Base-by-base conservation (phyloP, 371 early-diverging fungal species). In the Choanephora cucurbitarum region DNA sequence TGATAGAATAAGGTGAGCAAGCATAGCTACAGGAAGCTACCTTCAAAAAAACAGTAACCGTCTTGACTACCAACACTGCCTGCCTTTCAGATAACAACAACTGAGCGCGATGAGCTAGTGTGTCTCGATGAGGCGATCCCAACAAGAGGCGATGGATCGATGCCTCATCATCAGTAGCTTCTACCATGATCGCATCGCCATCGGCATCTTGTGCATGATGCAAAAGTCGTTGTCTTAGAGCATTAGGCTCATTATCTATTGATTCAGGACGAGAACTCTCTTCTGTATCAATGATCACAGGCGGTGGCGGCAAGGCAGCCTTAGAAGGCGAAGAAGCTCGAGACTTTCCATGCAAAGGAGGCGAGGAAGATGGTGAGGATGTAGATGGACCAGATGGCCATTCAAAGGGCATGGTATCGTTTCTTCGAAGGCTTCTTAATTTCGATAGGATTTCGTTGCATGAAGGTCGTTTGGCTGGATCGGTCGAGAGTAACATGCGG, bases 391-490 rank as follows among this genome's bases (percentile, higher is more conserved):
- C 40, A 11, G 32, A 45, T 37, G 6, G 18, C 17, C 17, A 17
- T 13, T 45, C 14, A 21, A 43, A 41, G 24, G 46, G 11, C 42
- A 44, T 45, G 10, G 9, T 44, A 15, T 40, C 45, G 1, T 47
- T 58, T 10, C 34, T 21, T 33, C 45, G 37, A 18, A 77, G 47
- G 2, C 58, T 53, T 14, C 59, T 32, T 2, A 75, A 28, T 41
- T 70, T 70, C 2, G 64, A 50, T 28, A 88, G 51, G 10, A 89
- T 81, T 22, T 87, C 87, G 37, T 75, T 69, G 44, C 88, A 81
- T 9, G 85, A 84, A 2, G 90, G 90, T 6, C 90, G 80, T 52
- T 82, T 82, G 2, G 67, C 53, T 31, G 87, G 84, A 55, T 86
- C 81, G 1, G 70, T 69, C 0, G 87, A 82, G 1, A 89, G 53